Evolutionary conservation across 1,284 basidiomycete genomes (phyloP).

Genomic region (Porogramme epimiltina): DNA sequence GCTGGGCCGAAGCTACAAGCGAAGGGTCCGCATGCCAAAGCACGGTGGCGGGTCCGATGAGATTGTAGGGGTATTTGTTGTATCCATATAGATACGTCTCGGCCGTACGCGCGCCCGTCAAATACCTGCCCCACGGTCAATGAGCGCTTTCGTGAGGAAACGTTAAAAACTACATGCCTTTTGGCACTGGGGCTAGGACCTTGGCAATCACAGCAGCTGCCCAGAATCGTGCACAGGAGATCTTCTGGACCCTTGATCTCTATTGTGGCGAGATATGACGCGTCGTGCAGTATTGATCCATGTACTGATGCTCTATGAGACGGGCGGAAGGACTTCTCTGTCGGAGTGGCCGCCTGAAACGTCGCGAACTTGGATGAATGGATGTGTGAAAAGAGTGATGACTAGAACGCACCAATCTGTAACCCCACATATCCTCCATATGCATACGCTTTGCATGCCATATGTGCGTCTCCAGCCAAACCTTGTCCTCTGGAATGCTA

Average conservation of each 20-base stretch:
- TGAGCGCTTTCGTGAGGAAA: background rate
- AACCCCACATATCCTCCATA: slow-evolving; percentile 91
- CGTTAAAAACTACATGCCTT: slow-evolving; percentile 41
- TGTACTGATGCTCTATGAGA: slow-evolving; percentile 86
- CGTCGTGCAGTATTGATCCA: slow-evolving; percentile 84
- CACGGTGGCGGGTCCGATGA: slow-evolving; percentile 73
- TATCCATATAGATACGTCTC: slow-evolving; percentile 68
- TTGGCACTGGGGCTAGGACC: slow-evolving; percentile 54
- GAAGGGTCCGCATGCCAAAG: slow-evolving; percentile 65
- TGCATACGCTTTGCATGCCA: slow-evolving; percentile 96
- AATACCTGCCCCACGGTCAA: slow-evolving; percentile 43
- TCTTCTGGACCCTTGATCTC: slow-evolving; percentile 69
- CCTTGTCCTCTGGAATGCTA: slow-evolving; percentile 63
- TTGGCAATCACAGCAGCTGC: slow-evolving; percentile 64
- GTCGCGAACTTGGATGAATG: background rate
- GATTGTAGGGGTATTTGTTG: slow-evolving; percentile 64
- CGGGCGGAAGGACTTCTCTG: slow-evolving; percentile 87
- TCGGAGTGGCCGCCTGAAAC: slow-evolving; percentile 72
- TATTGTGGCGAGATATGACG: slow-evolving; percentile 79
- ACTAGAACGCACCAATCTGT: slow-evolving; percentile 60
- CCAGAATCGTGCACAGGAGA: slow-evolving; percentile 55
- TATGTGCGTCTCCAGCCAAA: slow-evolving; percentile 91
- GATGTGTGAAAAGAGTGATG: background rate
- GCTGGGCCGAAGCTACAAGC: slow-evolving; percentile 1
- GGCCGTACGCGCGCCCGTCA: slow-evolving; percentile 55